Base-by-base conservation (phyloP, 2,329 filamentous ascomycete species). In the Fusarium pseudonygamai region DNA sequence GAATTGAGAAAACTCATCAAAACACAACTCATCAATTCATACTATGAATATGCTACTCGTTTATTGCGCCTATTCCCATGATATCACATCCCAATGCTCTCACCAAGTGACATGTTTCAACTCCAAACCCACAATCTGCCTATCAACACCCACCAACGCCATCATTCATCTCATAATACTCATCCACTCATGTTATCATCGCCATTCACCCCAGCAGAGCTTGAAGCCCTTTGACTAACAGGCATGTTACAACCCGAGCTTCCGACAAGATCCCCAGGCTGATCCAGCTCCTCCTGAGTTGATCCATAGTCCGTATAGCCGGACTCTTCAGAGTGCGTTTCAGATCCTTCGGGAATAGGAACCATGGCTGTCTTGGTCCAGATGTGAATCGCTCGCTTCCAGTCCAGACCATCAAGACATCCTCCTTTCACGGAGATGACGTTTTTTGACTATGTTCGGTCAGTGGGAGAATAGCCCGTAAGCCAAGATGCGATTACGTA, bases 291-390 rank as follows among this genome's bases (percentile, higher is more conserved):
- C 71, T 87, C 85, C 75, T 87, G 85, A 13, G 79, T 79, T 22
- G 77, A 75, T 45, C 84, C 80, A 67, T 87, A 88, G 18, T 84
- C 83, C 18, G 82, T 84, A 45, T 77, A 79, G 11, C 76, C 80
- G 6, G 88, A 88, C 63, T 88, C 87, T 65, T 88, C 89, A 20
- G 87, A 85, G 78, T 88, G 87, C 11, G 83, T 80, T 81, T 91
- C 89, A 34, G 86, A 87, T 15, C 89, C 88, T 75, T 92, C 90
- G 6, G 91, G 91, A 71, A 93, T 92, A 39, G 90, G 88, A 24
- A 93, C 85, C 85, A 93, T 90, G 73, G 91, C 91, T 46, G 85
- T 87, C 75, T 89, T 89, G 26, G 89, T 91, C 88, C 89, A 93
- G 75, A 93, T 90, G 82, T 93, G 91, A 72, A 89, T 88, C 34